Base-by-base conservation (phyloP, 495 filamentous ascomycete genomes). In the Glonium stellatum region DNA sequence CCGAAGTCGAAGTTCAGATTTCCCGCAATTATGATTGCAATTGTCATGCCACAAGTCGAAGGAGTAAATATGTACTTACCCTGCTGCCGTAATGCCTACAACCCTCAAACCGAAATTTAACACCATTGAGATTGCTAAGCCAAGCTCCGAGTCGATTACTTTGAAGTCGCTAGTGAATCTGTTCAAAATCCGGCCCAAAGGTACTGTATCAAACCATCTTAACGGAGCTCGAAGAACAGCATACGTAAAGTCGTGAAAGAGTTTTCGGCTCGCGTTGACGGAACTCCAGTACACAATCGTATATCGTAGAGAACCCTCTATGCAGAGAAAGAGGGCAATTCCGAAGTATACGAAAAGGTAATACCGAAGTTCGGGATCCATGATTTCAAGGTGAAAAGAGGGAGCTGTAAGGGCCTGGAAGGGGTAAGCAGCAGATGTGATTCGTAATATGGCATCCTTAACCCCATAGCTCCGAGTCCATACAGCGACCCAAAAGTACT, bases 141-240 rank as follows among this genome's bases (percentile, higher is more conserved):
- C n/a, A 37, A 57, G 18, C n/a, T 48, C 42, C 4, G 55, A 57
- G 39, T 57, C 55, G 31, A 57, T 19, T 1, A 79, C 78, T 62
- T 82, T 78, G 66, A 93, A 91, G 65, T 93, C 89, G 5, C 86
- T 78, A 0, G 87, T 88, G 58, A 92, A 92, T 5, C 89, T 79
- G 69, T 93, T 95, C 3, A 92, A 69, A 37, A 92, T 83, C 23
- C 88, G 81, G 1, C 89, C 89, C 0, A 88, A 73, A 0, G 89
- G 89, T 0, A 90, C 85, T 0, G 88, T 92, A 68, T 95, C 89
- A 11, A 92, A 75, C 86, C 88, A 95, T 49, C 85, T 76, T 9
- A 88, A 72, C 0, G 88, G 88, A 13, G 87, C 79, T 8, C 84
- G 82, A 0, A 93, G 77, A 15, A 95, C 79, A 2, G 79, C 76